These are phyloP conservation scores for Croton setiger DNA, from an alignment of 441 rosid species.

Conservation along the genomic window DNA sequence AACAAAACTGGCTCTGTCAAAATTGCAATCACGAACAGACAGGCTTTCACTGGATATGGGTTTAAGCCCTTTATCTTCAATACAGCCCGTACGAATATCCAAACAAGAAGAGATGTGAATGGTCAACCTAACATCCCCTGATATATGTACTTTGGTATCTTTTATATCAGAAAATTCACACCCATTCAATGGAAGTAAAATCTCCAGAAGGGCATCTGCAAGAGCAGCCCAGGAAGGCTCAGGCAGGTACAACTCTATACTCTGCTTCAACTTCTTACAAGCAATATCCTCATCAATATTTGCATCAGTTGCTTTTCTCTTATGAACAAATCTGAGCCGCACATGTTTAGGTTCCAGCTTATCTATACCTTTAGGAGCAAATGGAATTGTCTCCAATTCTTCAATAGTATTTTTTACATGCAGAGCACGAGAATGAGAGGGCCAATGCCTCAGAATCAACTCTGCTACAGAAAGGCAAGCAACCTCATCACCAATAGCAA, in stretches of 20 bases:
- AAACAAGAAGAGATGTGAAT: slow-evolving; percentile 44
- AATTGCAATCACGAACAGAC: slow-evolving; percentile 43
- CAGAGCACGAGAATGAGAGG: slow-evolving; percentile 96
- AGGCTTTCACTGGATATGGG: slow-evolving; percentile 37
- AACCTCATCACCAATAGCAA: slow-evolving; percentile 98
- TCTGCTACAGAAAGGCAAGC: slow-evolving; percentile 95
- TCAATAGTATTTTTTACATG: slow-evolving; percentile 76
- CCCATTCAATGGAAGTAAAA: slow-evolving; percentile 53
- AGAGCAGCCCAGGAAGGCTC: slow-evolving; percentile 84
- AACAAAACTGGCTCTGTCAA: slow-evolving; percentile 38
- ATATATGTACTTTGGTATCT: slow-evolving; percentile 34
- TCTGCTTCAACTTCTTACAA: slow-evolving; percentile 54
- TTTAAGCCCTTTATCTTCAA: slow-evolving; percentile 42
- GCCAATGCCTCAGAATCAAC: slow-evolving; percentile 97
- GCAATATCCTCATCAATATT: slow-evolving; percentile 45
- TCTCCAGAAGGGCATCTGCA: slow-evolving; percentile 60
- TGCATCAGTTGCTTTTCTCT: slow-evolving; percentile 70
- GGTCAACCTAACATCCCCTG: slow-evolving; percentile 74
- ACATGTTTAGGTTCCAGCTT: slow-evolving; percentile 84
- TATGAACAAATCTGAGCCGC: slow-evolving; percentile 84
- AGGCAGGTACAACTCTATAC: slow-evolving; percentile 48
- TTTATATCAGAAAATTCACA: slow-evolving; percentile 34
- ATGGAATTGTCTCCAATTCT: slow-evolving; percentile 73
- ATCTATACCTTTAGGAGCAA: slow-evolving; percentile 96
- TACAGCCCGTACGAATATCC: slow-evolving; percentile 38